Base-by-base conservation (phyloP, 768 basidiomycete species). In the Boletus tylopilopsis region DNA sequence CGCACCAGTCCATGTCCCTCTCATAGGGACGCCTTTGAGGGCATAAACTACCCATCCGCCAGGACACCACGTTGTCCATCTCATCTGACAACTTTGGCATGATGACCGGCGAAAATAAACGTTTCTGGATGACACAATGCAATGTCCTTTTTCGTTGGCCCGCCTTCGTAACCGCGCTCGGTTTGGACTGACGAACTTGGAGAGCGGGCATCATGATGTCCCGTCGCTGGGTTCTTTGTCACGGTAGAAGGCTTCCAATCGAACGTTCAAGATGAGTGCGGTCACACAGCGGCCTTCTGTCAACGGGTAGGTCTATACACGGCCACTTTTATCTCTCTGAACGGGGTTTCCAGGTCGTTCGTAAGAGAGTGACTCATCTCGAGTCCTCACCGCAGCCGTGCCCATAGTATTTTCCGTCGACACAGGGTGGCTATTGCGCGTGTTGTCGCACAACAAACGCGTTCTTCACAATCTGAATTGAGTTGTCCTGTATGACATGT, bases 211-310 rank as follows among this genome's bases (percentile, higher is more conserved):
- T 49, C 42, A 57, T 48, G n/a, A 57, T 39, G 36, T 44, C 53
- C 62, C 40, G 40, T 33, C 40, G n/a, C 46, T 49, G 42, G 45
- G 47, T 46, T 36, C 40, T n/a, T 27, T 23, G 34, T n/a, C n/a
- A n/a, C n/a, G n/a, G n/a, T 48, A 36, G 59, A 64, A 56, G 19
- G 36, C 37, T 64, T 65, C 63, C 51, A 46, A 62, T 55, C 18
- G 60, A 64, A 62, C 43, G 10, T 56, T 49, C 54, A 37, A 39
- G 12, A 25, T 37, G 42, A n/a, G 29, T 15, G 45, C 45, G 38
- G 55, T 25, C 42, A 25, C 51, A 55, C 36, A 16, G 46, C 46
- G 56, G 50, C 42, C 29, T 13, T 42, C 2, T 7, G 1, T 21
- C 4, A 2, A 19, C 11, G 2, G 19, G 15, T 21, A 9, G 25